Evolutionary conservation across 495 filamentous ascomycete genomes (phyloP).

Genomic region (Hyphodiscus hymeniophilus): DNA sequence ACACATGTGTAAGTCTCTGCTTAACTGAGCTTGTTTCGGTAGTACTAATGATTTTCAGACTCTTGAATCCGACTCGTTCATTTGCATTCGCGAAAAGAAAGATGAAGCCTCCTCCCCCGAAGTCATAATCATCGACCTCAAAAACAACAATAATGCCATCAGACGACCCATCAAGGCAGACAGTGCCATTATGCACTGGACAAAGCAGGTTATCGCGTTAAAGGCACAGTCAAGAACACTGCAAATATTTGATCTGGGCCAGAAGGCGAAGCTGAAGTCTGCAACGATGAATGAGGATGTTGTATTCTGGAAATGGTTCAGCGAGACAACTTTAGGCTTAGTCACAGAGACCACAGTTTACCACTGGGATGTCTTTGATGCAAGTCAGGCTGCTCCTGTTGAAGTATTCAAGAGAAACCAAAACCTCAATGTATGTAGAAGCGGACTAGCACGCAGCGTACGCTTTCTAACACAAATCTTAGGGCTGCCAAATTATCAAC

Average conservation of each 20-base stretch:
- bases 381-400: conserved; percentile 63
- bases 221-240: conserved; percentile 87
- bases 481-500: conserved; percentile 99
- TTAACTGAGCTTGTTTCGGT: neutral
- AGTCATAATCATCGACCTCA: conserved; percentile 94
- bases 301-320: conserved; percentile 99
- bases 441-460: no score
- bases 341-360: conserved; percentile 86
- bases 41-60: conserved; percentile 47
- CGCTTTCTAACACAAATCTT: neutral
- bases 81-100: conserved; percentile 91
- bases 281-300: conserved; percentile 94
- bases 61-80: conserved; percentile 90
- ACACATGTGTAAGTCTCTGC: conserved; percentile 72
- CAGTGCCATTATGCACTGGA: conserved; percentile 99
- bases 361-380: conserved; percentile 94
- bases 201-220: conserved; percentile 88
- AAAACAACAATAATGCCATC: conserved; percentile 77
- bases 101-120: conserved; percentile 74
- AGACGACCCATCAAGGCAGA: conserved; percentile 96
- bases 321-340: conserved; percentile 73
- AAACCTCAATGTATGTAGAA: conserved; percentile 66
- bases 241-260: conserved; percentile 91
- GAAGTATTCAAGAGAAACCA: conserved; percentile 90
- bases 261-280: conserved; percentile 90